Conservation (phyloP, 2,329 filamentous ascomycete genomes). For the Aureobasidium leucospermi region DNA sequence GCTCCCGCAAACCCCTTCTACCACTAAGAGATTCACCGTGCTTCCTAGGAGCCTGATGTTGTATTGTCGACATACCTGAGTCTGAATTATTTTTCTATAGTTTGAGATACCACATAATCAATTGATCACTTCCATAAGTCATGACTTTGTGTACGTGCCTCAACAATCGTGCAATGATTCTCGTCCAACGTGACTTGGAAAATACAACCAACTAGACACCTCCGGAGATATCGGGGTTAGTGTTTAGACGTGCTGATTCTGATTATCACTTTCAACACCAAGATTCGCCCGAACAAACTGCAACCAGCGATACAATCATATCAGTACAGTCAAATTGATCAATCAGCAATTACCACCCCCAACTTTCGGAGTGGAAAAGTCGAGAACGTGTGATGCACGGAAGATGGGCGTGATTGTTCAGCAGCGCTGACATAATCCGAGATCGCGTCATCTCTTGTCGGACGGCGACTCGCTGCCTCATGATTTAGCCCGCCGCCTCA, state of each 20-base stretch:
- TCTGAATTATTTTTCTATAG: not conserved
- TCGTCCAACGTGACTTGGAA: no score
- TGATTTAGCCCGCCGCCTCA: not conserved
- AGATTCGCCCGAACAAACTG: no score
- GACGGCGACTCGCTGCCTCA: not conserved
- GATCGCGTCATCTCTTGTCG: constrained; percentile 1
- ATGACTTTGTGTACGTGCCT: no score
- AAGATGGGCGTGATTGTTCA: constrained; percentile 7
- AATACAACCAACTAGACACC: no score
- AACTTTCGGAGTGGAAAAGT: not conserved
- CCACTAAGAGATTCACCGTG: not conserved
- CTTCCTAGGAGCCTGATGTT: not conserved
- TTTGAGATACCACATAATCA: constrained; percentile 1
- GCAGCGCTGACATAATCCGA: constrained; percentile 10
- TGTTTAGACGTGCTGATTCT: no score
- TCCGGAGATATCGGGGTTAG: no score
- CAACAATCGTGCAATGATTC: no score
- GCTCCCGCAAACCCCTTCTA: constrained; percentile 11
- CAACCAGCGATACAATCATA: no score
- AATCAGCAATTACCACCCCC: not conserved
- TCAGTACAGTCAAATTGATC: no score
- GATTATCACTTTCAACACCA: no score
- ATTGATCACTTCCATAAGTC: not conserved
- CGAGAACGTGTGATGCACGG: not conserved
- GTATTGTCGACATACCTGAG: not conserved